These are phyloP conservation scores for Aspergillus oerlinghausenensis DNA, from an alignment of 2,329 filamentous ascomycete species.

Conservation along the genomic window DNA sequence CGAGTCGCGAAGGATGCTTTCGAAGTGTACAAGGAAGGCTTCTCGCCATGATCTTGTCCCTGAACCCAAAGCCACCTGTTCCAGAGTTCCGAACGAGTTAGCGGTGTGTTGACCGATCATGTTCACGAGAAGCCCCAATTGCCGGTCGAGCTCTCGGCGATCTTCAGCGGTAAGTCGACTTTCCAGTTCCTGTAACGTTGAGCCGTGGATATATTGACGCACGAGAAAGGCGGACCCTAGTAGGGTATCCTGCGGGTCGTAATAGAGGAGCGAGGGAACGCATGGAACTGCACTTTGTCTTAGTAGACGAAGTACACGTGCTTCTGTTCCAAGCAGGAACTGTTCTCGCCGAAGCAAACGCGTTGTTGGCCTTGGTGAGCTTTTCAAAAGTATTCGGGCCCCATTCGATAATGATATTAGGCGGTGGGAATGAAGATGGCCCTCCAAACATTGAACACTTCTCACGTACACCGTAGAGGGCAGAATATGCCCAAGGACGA, in stretches of 20 bases:
- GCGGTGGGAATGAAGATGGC: conserved; percentile 34
- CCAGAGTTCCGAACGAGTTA: conserved; percentile 48
- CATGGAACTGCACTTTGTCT: conserved; percentile 28
- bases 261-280: conserved; percentile 36
- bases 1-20: conserved; percentile 51
- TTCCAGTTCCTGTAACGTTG: conserved; percentile 29
- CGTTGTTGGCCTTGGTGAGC: conserved; percentile 29
- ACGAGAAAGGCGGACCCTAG: conserved; percentile 34
- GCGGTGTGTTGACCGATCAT: conserved; percentile 44
- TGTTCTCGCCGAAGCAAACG: conserved; percentile 39
- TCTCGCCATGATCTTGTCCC: conserved; percentile 50
- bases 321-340: conserved; percentile 37
- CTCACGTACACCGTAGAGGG: conserved; percentile 27
- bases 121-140: conserved; percentile 35
- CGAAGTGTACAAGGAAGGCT: conserved; percentile 50
- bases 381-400: conserved; percentile 34
- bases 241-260: conserved; percentile 25
- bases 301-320: conserved; percentile 34
- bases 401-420: conserved; percentile 37
- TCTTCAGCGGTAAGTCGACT: conserved; percentile 25
- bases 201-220: conserved; percentile 33
- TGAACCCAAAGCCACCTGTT: conserved; percentile 42
- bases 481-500: conserved; percentile 29
- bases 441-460: conserved; percentile 20
- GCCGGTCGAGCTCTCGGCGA: conserved; percentile 29